These are phyloP conservation scores for Epichloe scottii DNA, from an alignment of 2,329 filamentous ascomycete species.

Conservation along the genomic window DNA sequence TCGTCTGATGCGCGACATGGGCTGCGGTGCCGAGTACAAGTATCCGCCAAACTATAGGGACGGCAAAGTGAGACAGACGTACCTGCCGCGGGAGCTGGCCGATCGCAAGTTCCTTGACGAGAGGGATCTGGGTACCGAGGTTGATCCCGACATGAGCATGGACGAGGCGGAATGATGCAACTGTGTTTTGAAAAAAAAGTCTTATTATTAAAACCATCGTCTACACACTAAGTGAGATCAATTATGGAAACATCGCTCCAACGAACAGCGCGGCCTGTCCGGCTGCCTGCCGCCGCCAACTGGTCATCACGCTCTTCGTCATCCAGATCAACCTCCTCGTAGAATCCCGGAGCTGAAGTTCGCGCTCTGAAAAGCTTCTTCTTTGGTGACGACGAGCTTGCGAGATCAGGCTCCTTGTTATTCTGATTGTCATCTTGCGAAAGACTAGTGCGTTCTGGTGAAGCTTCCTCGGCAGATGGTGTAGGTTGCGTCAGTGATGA, in stretches of 20 bases:
- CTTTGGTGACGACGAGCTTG: constrained; percentile 10
- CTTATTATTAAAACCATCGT: neutral
- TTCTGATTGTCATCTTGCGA: constrained; percentile 2
- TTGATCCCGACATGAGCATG: constrained; percentile 57
- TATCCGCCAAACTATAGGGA: constrained; percentile 86
- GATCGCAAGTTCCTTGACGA: constrained; percentile 69
- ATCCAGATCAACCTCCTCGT: constrained; percentile 19
- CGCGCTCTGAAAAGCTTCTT: constrained; percentile 29
- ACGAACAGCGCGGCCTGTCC: constrained; percentile 11
- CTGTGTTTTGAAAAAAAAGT: neutral
- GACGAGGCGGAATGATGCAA: constrained; percentile 7
- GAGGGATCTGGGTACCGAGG: constrained; percentile 60
- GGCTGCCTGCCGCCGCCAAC: constrained; percentile 10
- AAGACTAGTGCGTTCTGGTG: neutral
- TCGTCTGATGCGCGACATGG: constrained; percentile 81
- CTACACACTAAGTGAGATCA: constrained; percentile 16
- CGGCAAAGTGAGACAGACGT: constrained; percentile 75
- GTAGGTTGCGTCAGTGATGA: neutral
- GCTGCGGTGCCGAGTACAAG: constrained; percentile 85
- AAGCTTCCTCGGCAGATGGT: neutral
- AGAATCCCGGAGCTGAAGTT: constrained; percentile 25
- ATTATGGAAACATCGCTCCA: constrained; percentile 22
- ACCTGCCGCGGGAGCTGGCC: constrained; percentile 65
- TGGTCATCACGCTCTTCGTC: constrained; percentile 15
- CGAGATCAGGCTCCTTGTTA: neutral